These are phyloP conservation scores for Mortierella sp. DNA, from an alignment of 371 early-diverging fungal genomes.

Conservation along the genomic window DNA sequence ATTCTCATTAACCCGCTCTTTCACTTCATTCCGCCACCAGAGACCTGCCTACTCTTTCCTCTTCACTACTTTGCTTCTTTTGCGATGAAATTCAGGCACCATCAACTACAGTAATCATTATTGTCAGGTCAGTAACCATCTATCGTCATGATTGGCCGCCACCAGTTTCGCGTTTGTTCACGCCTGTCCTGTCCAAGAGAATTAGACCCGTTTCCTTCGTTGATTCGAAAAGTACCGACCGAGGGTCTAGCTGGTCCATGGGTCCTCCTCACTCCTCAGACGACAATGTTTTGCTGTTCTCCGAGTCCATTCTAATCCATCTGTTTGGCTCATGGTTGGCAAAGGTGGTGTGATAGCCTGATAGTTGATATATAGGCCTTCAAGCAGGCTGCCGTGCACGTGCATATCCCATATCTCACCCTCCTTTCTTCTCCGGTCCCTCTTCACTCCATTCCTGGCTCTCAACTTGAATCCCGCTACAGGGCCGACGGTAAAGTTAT, in stretches of 20 bases:
- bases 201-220: too few species aligned
- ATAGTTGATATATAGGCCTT: background rate
- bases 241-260: background rate
- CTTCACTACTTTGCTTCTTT: background rate
- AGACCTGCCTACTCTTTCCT: too few species aligned
- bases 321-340: background rate
- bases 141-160: background rate
- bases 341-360: background rate
- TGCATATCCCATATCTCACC: background rate
- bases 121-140: background rate
- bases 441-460: background rate
- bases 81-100: background rate
- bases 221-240: background rate
- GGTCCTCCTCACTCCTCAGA: background rate
- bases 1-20: background rate
- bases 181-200: background rate
- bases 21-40: too few species aligned
- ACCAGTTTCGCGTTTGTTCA: background rate
- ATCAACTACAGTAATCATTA: background rate
- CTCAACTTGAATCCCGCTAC: background rate
- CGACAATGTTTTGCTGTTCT: too few species aligned
- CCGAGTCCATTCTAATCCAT: background rate
- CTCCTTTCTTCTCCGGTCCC: background rate
- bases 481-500: background rate
- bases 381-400: conserved; percentile 10